Base-by-base conservation (phyloP, 192 early-diverging fungal species). In the Coemansia sp. region DNA sequence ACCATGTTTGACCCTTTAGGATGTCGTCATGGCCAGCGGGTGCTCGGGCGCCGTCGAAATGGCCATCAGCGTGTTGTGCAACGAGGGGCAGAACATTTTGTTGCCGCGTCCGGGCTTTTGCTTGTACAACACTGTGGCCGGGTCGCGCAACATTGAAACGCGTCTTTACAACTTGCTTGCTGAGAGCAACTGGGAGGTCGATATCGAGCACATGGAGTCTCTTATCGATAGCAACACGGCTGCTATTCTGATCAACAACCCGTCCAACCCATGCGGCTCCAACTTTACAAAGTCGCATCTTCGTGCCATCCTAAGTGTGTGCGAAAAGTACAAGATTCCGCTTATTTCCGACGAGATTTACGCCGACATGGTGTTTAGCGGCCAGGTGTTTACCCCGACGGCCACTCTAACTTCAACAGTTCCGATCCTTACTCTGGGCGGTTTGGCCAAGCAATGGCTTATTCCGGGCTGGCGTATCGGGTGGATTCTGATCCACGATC, bases 271-370 rank as follows among this genome's bases (percentile, higher is more conserved):
- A 1, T 96, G 94, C 63, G 94, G 94, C 4, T 94, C 93, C 27
- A 91, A 92, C 43, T 96, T 89, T 66, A 82, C 87, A 37, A 79
- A 85, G 24, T 66, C 84, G 22, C 93, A 94, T 56, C 79, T 96
- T 38, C 64, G 83, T 19, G 89, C 84, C 32, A 89, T 93, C 47
- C 70, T 94, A 48, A 71, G 66, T 4, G 81, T 96, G 5, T 90
- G 89, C 39, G 89, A 92, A 59, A 84, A 78, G 48, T 85, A 92
- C 73, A 84, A 86, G 65, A 68, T 96, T 25, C 93, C 92, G 47
- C 82, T 96, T 12, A 93, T 96, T 56, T 80, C 92, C 7, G 94
- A 94, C 56, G 94, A 96, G 70, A 96, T 96, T 58, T 96, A 96
- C 66, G 91, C 89, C 54, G 93, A 93, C 71, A 87, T 96, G 72